Evolutionary conservation across 2,329 filamentous ascomycete genomes (phyloP).

Genomic region (Rugonectria rugulosa): DNA sequence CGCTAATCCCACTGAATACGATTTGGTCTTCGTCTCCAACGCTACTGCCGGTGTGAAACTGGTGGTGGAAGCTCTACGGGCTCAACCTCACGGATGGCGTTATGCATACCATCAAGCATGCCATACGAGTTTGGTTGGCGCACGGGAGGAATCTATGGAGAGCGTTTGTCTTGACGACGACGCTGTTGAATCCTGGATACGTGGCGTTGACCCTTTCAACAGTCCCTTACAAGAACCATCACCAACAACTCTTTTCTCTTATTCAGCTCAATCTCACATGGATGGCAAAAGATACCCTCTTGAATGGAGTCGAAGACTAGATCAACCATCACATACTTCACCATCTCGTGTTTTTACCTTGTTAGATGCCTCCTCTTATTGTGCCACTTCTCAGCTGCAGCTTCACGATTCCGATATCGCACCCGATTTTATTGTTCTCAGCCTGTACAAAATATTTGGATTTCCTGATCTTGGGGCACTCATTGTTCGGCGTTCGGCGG

Average conservation of each 20-base stretch:
- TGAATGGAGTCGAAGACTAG: conserved; percentile 67
- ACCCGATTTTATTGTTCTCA: conserved; percentile 87
- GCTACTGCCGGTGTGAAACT: conserved; percentile 91
- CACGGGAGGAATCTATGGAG: conserved; percentile 72
- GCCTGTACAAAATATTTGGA: conserved; percentile 98
- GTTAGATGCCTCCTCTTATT: conserved; percentile 83
- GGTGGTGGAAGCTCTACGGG: conserved; percentile 78
- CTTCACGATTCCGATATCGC: conserved; percentile 66
- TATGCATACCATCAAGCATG: conserved; percentile 85
- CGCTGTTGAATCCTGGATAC: conserved; percentile 72
- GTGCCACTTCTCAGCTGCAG: conserved; percentile 79
- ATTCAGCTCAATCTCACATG: conserved; percentile 93
- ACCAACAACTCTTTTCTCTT: conserved; percentile 70
- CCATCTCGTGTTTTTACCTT: conserved; percentile 66
- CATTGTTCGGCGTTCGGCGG: conserved; percentile 77
- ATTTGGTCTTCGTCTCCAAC: conserved; percentile 91
- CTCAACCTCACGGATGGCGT: conserved; percentile 73
- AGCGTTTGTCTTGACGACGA: conserved; percentile 73
- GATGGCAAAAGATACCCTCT: conserved; percentile 79
- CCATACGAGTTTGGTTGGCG: conserved; percentile 87
- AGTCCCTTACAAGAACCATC: conserved; percentile 25
- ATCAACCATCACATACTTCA: conserved; percentile 34
- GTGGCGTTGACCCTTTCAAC: conserved; percentile 44
- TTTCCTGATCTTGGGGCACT: conserved; percentile 91
- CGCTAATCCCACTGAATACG: conserved; percentile 81